Base-by-base conservation (phyloP, 176 grass and related monocot genomes). In the Eleusine indica region DNA sequence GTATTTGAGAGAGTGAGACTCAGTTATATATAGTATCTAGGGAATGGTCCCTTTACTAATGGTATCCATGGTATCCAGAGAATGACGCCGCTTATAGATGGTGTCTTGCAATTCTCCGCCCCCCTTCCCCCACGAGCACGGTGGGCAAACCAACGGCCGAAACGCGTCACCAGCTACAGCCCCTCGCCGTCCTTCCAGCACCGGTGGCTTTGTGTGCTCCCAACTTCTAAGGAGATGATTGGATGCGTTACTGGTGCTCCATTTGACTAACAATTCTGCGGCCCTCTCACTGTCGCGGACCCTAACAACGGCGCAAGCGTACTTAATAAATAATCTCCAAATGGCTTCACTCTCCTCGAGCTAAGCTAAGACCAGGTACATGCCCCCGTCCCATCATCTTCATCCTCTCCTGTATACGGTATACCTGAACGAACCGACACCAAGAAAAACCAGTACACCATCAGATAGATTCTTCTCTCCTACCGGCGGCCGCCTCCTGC, bases 151-250 rank as follows among this genome's bases (percentile, higher is more conserved):
- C 66, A 70, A 57, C 48, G 48, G 49, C 0, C 79, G 79, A 81
- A 81, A 81, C 79, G 79, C 79, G 79, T 81, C 65, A 54, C 38
- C 77, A 43, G 29, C 16, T 9, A 13, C 11, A 16, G 77, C 64
- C 46, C 29, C 43, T 39, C 63, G 47, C 30, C 64, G 78, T 80
- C 78, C 78, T 68, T 80, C 41, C 47, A 67, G 18, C 63, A 39
- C 63, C 37, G 62, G 17, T 7, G 41, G 9, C 42, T 3, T 53
- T 53, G 14, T 53, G 51, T 53, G 15, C 43, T 35, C 32, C 32
- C 32, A 35, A 35, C 32, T 17, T 65, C 62, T 44, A 17, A 18
- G 60, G 46, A 43, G 29, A 12, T 60, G 61, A 4, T n/a, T 66
- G 28, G 30, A 16, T 56, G 2, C 21, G 28, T 68, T 46, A 19